A percentile compares a stretch with the other conserved stretches of the same genome.
phyloP scores from a whole-genome alignment of 345 rosid genomes.

The Sisymbrium altissimum region DNA sequence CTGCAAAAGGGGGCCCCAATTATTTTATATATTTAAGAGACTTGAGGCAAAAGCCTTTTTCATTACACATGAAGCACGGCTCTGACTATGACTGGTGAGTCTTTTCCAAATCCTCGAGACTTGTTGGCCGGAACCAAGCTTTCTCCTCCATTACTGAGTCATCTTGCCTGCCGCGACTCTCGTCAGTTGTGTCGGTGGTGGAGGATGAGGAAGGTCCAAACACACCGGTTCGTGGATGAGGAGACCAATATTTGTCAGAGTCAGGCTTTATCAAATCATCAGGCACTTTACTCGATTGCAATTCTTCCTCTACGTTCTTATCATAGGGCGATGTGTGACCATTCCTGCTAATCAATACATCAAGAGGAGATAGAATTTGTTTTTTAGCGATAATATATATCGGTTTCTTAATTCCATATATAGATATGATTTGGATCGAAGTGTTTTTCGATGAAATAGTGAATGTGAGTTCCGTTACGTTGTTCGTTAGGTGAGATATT shows the following conservation, averaged over 20 bases:
- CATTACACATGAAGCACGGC: too few species aligned
- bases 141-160: slow-evolving; percentile 55
- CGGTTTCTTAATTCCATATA: not conserved
- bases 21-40: too few species aligned
- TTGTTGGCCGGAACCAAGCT: slow-evolving; percentile 90
- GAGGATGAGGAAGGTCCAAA: slow-evolving; percentile 55
- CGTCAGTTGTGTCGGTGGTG: slow-evolving; percentile 10
- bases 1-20: too few species aligned
- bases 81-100: slow-evolving; percentile 46
- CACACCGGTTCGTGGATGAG: slow-evolving; percentile 80
- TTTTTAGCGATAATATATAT: not conserved
- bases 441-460: not conserved
- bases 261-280: slow-evolving; percentile 58
- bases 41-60: too few species aligned
- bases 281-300: slow-evolving; percentile 42
- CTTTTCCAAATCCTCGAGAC: slow-evolving; percentile 81
- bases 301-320: slow-evolving; percentile 70
- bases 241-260: slow-evolving; percentile 77
- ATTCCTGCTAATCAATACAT: slow-evolving; percentile 37
- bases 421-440: not conserved
- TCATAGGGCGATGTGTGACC: slow-evolving; percentile 56
- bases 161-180: slow-evolving; percentile 4
- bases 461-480: too few species aligned
- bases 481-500: too few species aligned
- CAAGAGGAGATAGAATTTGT: not conserved